These are phyloP conservation scores for Blyttiomyces sp. DNA, from an alignment of 371 early-diverging fungal species.

Conservation along the genomic window DNA sequence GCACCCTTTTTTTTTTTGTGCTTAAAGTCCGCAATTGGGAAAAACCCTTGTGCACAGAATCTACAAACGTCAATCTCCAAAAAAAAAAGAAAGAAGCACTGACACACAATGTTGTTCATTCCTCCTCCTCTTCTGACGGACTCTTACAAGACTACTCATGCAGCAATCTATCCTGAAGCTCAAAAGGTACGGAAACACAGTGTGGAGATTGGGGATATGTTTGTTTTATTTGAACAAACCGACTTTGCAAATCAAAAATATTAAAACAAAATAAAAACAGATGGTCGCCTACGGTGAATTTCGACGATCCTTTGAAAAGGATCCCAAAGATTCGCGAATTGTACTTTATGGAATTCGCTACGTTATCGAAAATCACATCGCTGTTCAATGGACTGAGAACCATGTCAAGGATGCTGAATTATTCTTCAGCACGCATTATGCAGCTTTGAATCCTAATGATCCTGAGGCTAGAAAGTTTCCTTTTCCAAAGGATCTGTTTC, in stretches of 20 bases:
- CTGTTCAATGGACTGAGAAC: slow-evolving; percentile 57
- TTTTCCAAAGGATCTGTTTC: slow-evolving; percentile 73
- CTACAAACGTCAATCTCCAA: no score
- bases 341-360: slow-evolving; percentile 80
- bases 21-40: no score
- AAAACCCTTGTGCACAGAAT: no score
- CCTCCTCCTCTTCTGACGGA: slow-evolving; percentile 65
- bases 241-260: no score
- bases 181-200: slow-evolving; percentile 32
- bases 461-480: slow-evolving; percentile 55
- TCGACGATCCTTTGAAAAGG: slow-evolving; percentile 60
- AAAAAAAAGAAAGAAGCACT: no score
- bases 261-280: no score
- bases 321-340: slow-evolving; percentile 62
- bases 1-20: no score
- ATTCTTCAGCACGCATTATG: slow-evolving; percentile 71
- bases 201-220: neutral
- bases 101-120: no score
- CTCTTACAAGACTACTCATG: slow-evolving; percentile 78
- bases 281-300: slow-evolving; percentile 82
- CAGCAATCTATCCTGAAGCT: slow-evolving; percentile 64
- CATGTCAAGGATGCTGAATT: slow-evolving; percentile 60
- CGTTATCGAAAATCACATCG: slow-evolving; percentile 68
- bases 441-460: slow-evolving; percentile 15
- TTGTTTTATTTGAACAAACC: no score